Evolutionary conservation across 345 rosid species (phyloP).

Genomic region (Brassica carinata): DNA sequence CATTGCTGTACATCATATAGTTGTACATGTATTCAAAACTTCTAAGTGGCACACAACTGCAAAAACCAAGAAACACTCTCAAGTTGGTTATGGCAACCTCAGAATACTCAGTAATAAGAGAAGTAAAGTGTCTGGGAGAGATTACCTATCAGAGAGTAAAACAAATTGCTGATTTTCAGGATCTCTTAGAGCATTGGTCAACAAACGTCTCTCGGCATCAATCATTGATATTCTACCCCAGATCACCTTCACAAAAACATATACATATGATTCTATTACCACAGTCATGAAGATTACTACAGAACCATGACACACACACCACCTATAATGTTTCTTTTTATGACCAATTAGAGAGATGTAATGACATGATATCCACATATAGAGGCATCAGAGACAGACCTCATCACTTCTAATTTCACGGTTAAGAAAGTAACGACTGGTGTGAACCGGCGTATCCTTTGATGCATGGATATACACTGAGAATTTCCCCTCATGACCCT

Average conservation of each 20-base stretch:
- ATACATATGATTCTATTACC: neutral
- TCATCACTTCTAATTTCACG: slow-evolving; percentile 72
- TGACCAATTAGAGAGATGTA: neutral
- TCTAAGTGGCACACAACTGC: slow-evolving; percentile 94
- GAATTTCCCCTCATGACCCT: slow-evolving; percentile 88
- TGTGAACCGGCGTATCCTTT: slow-evolving; percentile 70
- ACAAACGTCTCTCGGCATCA: slow-evolving; percentile 91
- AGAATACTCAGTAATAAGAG: slow-evolving; percentile 6
- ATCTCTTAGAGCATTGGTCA: slow-evolving; percentile 86
- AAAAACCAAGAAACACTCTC: slow-evolving; percentile 37
- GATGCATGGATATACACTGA: slow-evolving; percentile 89
- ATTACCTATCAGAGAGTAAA: slow-evolving; percentile 93
- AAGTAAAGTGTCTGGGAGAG: slow-evolving; percentile 1
- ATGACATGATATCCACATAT: slow-evolving; percentile 22
- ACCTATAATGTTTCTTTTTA: neutral
- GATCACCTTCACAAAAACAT: slow-evolving; percentile 56
- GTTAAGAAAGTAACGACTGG: slow-evolving; percentile 75
- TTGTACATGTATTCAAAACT: slow-evolving; percentile 80
- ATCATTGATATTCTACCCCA: slow-evolving; percentile 99
- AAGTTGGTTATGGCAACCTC: neutral
- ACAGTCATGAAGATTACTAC: slow-evolving; percentile 6
- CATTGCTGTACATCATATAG: slow-evolving; percentile 83
- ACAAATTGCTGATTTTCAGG: slow-evolving; percentile 94
- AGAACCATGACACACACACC: slow-evolving; percentile 5
- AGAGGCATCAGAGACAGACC: slow-evolving; percentile 46